These are phyloP conservation scores for Cercophora newfieldiana DNA, from an alignment of 495 filamentous ascomycete species.

Conservation along the genomic window DNA sequence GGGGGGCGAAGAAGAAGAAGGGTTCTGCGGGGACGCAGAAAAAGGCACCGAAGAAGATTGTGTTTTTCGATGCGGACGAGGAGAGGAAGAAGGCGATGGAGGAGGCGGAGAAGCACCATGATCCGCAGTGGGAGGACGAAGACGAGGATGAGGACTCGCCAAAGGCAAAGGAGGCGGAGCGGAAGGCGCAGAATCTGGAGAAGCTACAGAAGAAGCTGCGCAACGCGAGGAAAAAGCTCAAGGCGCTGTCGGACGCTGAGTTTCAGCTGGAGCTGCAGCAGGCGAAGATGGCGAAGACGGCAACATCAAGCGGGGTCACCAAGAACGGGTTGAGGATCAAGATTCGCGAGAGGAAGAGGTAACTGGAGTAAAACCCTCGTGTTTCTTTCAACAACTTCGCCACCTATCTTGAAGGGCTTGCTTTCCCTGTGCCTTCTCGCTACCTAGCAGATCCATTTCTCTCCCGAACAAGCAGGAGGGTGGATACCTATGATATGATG, in stretches of 20 bases:
- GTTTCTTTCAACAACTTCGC: not conserved
- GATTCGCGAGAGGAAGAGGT: conserved; percentile 78
- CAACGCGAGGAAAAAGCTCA: conserved; percentile 66
- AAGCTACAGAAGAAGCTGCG: conserved; percentile 54
- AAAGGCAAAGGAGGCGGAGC: conserved; percentile 47
- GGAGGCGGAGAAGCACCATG: conserved; percentile 45
- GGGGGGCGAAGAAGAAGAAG: conserved; percentile 7
- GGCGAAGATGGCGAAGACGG: conserved; percentile 66
- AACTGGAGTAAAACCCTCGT: conserved; percentile 24
- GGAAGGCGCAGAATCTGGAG: conserved; percentile 49
- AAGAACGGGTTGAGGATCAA: conserved; percentile 84
- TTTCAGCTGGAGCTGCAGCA: conserved; percentile 69
- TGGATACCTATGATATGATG: no score
- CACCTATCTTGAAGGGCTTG: conserved; percentile 15
- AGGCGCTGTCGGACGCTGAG: conserved; percentile 70
- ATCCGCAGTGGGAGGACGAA: conserved; percentile 26
- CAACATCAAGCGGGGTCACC: conserved; percentile 71
- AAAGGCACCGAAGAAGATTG: conserved; percentile 42
- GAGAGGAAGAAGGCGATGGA: conserved; percentile 34
- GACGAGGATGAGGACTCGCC: conserved; percentile 19
- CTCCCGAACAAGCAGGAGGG: conserved; percentile 5
- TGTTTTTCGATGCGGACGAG: conserved; percentile 43
- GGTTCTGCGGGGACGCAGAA: not conserved
- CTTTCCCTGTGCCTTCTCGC: conserved; percentile 6
- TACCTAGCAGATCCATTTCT: conserved; percentile 15